A percentile compares a stretch with the other conserved stretches of the same genome.
Conservation (phyloP, 345 rosid species). For the Balakata baccata region DNA sequence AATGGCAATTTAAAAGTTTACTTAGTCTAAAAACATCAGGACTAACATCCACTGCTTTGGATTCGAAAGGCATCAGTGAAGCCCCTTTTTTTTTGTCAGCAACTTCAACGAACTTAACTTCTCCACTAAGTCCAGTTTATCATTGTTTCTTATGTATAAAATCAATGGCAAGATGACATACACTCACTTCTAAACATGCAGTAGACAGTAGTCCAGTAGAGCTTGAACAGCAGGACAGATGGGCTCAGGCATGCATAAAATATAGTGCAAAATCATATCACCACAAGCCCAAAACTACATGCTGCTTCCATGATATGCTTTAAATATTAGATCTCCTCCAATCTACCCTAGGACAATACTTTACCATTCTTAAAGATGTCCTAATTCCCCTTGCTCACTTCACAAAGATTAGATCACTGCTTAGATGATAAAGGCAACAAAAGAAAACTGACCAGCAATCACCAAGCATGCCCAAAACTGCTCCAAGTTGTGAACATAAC, state of each 20-base stretch:
- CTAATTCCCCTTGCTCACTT: neutral
- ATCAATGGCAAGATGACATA: neutral
- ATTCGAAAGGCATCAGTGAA: neutral
- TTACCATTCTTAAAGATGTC: neutral
- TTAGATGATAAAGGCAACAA: neutral
- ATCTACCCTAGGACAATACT: neutral
- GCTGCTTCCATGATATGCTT: neutral
- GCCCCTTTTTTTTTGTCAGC: neutral
- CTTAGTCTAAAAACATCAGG: neutral
- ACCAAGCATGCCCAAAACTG: slow-evolving; percentile 97
- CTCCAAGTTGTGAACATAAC: slow-evolving; percentile 96
- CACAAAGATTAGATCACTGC: neutral
- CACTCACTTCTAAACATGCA: neutral
- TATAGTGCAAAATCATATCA: neutral
- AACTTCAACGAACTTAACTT: neutral
- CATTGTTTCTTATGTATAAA: too few species aligned
- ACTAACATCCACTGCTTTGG: neutral
- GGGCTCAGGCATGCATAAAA: neutral
- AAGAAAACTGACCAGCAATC: slow-evolving; percentile 78
- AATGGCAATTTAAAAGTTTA: neutral
- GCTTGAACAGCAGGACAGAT: neutral
- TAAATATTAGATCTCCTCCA: neutral
- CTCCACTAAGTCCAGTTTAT: neutral
- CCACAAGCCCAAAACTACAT: neutral
- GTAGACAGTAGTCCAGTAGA: neutral